Evolutionary conservation across 148 eudicot genomes (phyloP).

Genomic region (Gaultheria prostrata): DNA sequence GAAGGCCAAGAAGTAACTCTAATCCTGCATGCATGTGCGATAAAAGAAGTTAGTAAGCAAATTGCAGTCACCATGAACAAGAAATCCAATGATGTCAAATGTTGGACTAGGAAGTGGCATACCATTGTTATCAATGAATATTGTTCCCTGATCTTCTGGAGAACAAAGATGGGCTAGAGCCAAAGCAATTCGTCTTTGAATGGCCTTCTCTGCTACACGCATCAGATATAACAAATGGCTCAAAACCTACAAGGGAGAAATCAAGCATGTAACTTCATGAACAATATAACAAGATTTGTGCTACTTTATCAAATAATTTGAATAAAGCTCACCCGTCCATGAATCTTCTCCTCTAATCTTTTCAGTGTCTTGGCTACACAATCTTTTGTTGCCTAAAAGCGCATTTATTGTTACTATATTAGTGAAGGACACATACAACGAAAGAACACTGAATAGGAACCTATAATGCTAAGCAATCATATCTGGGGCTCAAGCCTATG

Average conservation of each 20-base stretch:
- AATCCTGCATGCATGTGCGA: slow-evolving; percentile 43
- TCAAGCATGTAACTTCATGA: background rate
- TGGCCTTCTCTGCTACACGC: slow-evolving; percentile 60
- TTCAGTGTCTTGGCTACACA: slow-evolving; percentile 85
- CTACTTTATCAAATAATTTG: background rate
- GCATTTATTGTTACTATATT: slow-evolving; percentile 6
- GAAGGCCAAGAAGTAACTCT: slow-evolving; percentile 71
- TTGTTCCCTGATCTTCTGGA: slow-evolving; percentile 59
- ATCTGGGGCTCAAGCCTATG: background rate
- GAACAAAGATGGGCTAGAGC: slow-evolving; percentile 97
- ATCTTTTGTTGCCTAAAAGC: slow-evolving; percentile 79
- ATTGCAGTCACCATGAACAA: background rate
- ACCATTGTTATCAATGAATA: slow-evolving; percentile 77
- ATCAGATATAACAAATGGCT: slow-evolving; percentile 49
- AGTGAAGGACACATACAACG: slow-evolving; percentile 9
- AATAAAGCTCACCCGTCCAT: slow-evolving; percentile 65
- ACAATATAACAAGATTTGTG: background rate
- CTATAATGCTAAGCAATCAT: background rate
- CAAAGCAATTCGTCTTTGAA: slow-evolving; percentile 71
- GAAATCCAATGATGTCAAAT: background rate
- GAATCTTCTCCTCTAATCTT: slow-evolving; percentile 91
- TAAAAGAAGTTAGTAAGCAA: background rate
- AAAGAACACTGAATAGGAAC: background rate
- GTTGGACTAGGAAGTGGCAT: slow-evolving; percentile 15
- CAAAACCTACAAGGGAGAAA: slow-evolving; percentile 47